A percentile compares a stretch with the other conserved stretches of the same genome.
These are phyloP conservation scores for Lipomyces chichibuensis DNA, from an alignment of 805 yeast genomes.

Conservation along the genomic window DNA sequence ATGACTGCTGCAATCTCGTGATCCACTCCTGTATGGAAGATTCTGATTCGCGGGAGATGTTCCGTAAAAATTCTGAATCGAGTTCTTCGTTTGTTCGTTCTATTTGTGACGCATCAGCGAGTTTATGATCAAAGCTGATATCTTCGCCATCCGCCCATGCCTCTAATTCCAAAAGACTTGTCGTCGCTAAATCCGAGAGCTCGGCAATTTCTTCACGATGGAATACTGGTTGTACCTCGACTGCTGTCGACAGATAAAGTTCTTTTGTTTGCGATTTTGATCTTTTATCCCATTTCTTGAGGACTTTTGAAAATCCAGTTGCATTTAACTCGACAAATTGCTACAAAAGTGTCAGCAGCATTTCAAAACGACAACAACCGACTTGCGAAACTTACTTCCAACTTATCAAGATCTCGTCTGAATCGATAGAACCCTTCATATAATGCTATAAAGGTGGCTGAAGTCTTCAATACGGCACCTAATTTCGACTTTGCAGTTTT, in stretches of 20 bases:
- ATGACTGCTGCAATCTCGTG: conserved; percentile 48
- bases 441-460: conserved; percentile 77
- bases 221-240: conserved; percentile 94
- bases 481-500: conserved; percentile 50
- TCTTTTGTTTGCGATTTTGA: conserved; percentile 95
- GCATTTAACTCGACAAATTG: conserved; percentile 94
- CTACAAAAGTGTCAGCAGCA: conserved; percentile 40
- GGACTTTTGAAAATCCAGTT: conserved; percentile 91
- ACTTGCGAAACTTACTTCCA: conserved; percentile 47
- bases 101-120: conserved; percentile 31
- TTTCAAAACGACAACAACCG: not conserved
- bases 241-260: conserved; percentile 85
- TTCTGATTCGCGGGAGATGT: conserved; percentile 37
- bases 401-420: conserved; percentile 81
- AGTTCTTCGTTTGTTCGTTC: conserved; percentile 35
- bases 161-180: conserved; percentile 69
- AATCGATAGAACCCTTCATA: conserved; percentile 89
- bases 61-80: conserved; percentile 29
- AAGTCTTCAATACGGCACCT: conserved; percentile 58
- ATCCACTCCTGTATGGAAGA: conserved; percentile 53
- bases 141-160: conserved; percentile 61
- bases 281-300: conserved; percentile 97
- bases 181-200: conserved; percentile 66
- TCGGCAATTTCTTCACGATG: conserved; percentile 85
- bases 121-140: conserved; percentile 40